Percentiles rank a stretch among this genome's conserved stretches.
phyloP scores from a whole-genome alignment of 2,329 filamentous ascomycete species.

The Whalleya microplaca region DNA sequence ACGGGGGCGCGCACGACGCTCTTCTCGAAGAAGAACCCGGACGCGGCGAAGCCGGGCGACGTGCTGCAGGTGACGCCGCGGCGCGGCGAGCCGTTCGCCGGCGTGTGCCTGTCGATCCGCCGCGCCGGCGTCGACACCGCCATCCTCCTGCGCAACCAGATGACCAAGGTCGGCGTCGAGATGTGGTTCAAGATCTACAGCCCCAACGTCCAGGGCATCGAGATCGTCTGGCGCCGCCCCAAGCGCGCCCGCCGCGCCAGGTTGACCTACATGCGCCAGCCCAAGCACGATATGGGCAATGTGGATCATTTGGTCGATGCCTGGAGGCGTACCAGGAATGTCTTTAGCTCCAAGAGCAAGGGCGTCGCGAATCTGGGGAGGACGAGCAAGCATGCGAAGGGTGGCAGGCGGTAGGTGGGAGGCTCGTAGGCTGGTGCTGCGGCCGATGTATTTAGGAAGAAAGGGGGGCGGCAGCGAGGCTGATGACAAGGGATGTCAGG shows the following conservation, averaged over 20 bases:
- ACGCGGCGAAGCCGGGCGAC: conserved; percentile 83
- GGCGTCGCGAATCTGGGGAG: conserved; percentile 3
- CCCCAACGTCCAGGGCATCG: conserved; percentile 85
- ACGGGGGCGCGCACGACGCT: conserved; percentile 80
- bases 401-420: conserved; percentile 6
- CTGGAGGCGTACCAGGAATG: conserved; percentile 51
- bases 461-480: background rate
- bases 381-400: conserved; percentile 1
- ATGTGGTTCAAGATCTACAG: conserved; percentile 98
- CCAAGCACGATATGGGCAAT: conserved; percentile 84
- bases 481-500: too few species aligned
- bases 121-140: conserved; percentile 87
- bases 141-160: conserved; percentile 81
- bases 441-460: too few species aligned
- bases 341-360: conserved; percentile 39
- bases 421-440: background rate
- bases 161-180: conserved; percentile 88
- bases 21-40: conserved; percentile 76
- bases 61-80: conserved; percentile 83
- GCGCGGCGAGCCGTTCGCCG: conserved; percentile 86
- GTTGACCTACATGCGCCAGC: conserved; percentile 88
- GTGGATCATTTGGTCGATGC: conserved; percentile 78
- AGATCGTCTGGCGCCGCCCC: conserved; percentile 84
- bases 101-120: conserved; percentile 85
- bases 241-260: conserved; percentile 87